phyloP scores from a whole-genome alignment of 2,329 filamentous ascomycete species.

The Dactylella cylindrospora region DNA sequence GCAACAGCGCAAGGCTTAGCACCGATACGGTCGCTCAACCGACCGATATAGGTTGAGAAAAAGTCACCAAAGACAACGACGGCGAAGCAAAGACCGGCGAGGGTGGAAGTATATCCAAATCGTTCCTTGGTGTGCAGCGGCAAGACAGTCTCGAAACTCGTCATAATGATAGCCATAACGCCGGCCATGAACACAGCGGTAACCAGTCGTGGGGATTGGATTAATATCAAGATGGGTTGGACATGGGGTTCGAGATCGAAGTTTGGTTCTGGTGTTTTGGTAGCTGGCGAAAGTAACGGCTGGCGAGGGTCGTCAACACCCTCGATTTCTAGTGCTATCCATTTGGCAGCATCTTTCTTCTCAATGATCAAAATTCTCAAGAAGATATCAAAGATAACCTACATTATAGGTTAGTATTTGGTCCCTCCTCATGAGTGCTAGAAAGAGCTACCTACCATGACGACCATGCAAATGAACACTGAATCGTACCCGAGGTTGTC shows the following conservation, averaged over 20 bases:
- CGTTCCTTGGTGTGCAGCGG: constrained; percentile 39
- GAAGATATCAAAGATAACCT: constrained; percentile 35
- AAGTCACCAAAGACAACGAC: constrained; percentile 40
- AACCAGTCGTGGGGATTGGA: constrained; percentile 30
- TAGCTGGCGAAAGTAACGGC: constrained; percentile 17
- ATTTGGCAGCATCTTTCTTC: constrained; percentile 41
- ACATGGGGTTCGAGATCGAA: constrained; percentile 36
- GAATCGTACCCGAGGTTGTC: constrained; percentile 33
- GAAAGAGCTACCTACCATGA: constrained; percentile 20
- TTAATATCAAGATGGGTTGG: constrained; percentile 31
- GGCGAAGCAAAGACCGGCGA: constrained; percentile 35
- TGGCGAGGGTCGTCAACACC: constrained; percentile 29
- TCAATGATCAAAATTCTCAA: constrained; percentile 42
- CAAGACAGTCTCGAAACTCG: constrained; percentile 41
- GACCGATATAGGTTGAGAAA: constrained; percentile 37
- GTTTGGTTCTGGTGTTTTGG: constrained; percentile 14
- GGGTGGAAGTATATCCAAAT: constrained; percentile 38
- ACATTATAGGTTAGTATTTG: background rate
- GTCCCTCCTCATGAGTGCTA: background rate
- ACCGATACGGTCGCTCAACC: constrained; percentile 37
- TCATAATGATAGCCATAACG: constrained; percentile 38
- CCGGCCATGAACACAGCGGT: constrained; percentile 38
- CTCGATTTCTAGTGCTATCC: constrained; percentile 27
- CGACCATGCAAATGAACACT: constrained; percentile 40
- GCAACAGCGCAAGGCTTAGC: constrained; percentile 27